Evolutionary conservation across 345 rosid genomes (phyloP), one percentile per base, ranked within the genome.

Genomic region (Kandelia obovata): DNA sequence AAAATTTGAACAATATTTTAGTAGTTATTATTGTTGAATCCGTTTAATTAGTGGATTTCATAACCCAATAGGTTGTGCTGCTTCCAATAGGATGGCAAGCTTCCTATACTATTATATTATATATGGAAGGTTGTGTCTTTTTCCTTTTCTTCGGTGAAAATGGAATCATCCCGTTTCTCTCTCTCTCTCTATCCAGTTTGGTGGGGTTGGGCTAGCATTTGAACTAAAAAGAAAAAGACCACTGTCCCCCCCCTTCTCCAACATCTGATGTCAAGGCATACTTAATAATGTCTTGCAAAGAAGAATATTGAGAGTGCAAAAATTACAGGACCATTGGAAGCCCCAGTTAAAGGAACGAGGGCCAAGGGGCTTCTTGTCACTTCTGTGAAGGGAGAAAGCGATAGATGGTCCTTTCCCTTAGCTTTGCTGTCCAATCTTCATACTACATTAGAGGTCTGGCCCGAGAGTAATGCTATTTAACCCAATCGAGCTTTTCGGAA

Each of bases 61-160:
- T 65, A 30, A 62, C 57, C 76, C 76, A 71, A 71, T 57, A 62
- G 35, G 58, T 30, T 76, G 53, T 34, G 71, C 52, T 43, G 59
- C 64, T 75, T 66, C 34, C 68, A 70, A 31, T 28, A 23, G 61
- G 64, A 62, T 61, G 64, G 43, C 37, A 74, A 62, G 73, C 39
- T 65, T 55, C 51, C 53, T 26, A 49, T 37, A 34, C 61, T 63
- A 69, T 27, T 4, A 11, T 25, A 11, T 9, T 23, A 34, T 26
- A 57, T 27, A 8, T 26, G 19, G 27, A 25, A 31, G 35, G 19
- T 10, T 27, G 17, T 16, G 27, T 27, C 19, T 7, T 34, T 34
- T 34, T 34, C 7, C 49, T 43, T 13, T 10, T 39, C 1, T 39
- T 53, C 23, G 10, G 27, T 7, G 28, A 23, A 23, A n/a, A 55